A percentile compares a stretch with the other conserved stretches of the same genome.
phyloP scores from a whole-genome alignment of 1,284 basidiomycete genomes.

The Neonothopanus nambi region DNA sequence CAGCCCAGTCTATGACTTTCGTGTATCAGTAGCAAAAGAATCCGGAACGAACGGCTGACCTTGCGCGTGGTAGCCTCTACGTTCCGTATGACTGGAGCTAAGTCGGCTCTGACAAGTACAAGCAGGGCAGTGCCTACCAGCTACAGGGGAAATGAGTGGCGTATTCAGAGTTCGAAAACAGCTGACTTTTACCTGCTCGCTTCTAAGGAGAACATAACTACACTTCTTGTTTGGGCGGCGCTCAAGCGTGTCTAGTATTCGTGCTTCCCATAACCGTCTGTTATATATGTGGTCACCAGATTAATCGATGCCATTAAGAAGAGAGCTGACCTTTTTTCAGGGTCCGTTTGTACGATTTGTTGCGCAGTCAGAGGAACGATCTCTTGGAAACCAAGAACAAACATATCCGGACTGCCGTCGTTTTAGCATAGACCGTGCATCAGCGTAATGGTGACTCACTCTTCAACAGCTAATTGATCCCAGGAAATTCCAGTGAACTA shows the following conservation, averaged over 20 bases:
- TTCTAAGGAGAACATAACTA: slow-evolving; percentile 86
- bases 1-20: slow-evolving; percentile 77
- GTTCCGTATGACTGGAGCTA: slow-evolving; percentile 81
- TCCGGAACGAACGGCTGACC: slow-evolving; percentile 39
- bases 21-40: slow-evolving; percentile 4
- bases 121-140: slow-evolving; percentile 94
- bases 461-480: slow-evolving; percentile 47
- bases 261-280: slow-evolving; percentile 86
- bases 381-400: slow-evolving; percentile 95
- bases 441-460: slow-evolving; percentile 44
- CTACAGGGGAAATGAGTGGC: slow-evolving; percentile 37
- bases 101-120: slow-evolving; percentile 76
- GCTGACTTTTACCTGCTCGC: slow-evolving; percentile 73
- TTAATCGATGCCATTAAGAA: slow-evolving; percentile 1
- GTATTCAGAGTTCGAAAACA: neutral
- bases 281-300: slow-evolving; percentile 1
- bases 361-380: slow-evolving; percentile 96
- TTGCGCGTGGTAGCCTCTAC: slow-evolving; percentile 94
- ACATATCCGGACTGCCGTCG: slow-evolving; percentile 78
- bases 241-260: slow-evolving; percentile 79
- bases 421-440: neutral
- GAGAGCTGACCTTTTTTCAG: slow-evolving; percentile 75
- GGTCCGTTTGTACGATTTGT: slow-evolving; percentile 95
- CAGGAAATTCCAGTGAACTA: slow-evolving; percentile 2
- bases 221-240: slow-evolving; percentile 63